These are phyloP conservation scores for Tetradesmus lagerheimii DNA, from an alignment of 139 green algal species.

Conservation along the genomic window DNA sequence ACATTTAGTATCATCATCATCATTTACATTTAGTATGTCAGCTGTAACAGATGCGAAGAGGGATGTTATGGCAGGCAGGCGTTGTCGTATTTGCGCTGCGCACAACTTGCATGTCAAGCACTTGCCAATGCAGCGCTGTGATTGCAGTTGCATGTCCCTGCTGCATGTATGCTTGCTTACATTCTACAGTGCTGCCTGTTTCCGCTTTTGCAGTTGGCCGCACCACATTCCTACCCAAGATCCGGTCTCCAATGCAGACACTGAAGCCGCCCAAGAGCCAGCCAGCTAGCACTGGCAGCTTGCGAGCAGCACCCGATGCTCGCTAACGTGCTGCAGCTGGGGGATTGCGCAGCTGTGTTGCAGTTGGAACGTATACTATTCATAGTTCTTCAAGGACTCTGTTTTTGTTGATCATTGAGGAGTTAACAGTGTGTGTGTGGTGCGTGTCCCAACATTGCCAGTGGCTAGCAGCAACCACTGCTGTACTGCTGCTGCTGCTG, in stretches of 20 bases:
- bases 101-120: too few species aligned
- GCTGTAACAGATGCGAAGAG: too few species aligned
- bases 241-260: not conserved
- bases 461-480: not conserved
- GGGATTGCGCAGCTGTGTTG: not conserved
- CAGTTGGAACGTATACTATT: too few species aligned
- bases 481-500: not conserved
- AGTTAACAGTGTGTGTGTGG: too few species aligned
- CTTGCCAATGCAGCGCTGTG: too few species aligned
- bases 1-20: too few species aligned
- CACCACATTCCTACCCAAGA: conserved; percentile 24
- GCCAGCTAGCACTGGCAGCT: not conserved
- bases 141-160: not conserved
- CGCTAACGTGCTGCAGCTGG: not conserved
- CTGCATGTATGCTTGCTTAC: not conserved
- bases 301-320: not conserved
- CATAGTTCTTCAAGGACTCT: too few species aligned
- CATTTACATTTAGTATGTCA: too few species aligned
- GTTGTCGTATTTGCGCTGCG: not conserved
- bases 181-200: not conserved
- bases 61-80: too few species aligned
- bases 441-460: not conserved
- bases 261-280: conserved; percentile 11
- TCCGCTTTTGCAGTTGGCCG: not conserved
- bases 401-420: too few species aligned